Evolutionary conservation across 2,329 filamentous ascomycete species (phyloP), one percentile per base, ranked within the genome.

Genomic region (Stagonosporopsis vannaccii): DNA sequence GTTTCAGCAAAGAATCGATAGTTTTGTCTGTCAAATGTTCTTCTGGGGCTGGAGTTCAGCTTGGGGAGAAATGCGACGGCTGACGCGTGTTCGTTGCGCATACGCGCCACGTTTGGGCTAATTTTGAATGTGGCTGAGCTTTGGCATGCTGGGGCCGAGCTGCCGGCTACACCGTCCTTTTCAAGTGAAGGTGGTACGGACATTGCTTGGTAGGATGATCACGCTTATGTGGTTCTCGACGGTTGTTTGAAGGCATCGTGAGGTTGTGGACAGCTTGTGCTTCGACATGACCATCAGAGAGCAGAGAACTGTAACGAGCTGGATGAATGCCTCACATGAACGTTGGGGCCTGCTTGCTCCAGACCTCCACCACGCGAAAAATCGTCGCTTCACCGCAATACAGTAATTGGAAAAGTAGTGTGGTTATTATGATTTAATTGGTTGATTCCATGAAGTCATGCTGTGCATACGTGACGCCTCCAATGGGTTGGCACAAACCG

Each of bases 91-190:
- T 36, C 35, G 30, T 23, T 28, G 36, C 54, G 55, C 48, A 60
- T 58, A 45, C 62, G 60, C 65, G 63, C 62, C 63, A 66, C 67
- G 62, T 63, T 52, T 53, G 9, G 49, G 32, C 65, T 60, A 60
- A 51, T 53, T 42, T 23, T 50, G 50, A 47, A 47, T 11, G 57
- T 60, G 57, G 57, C 57, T 60, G 44, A 50, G 57, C 40, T 13
- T 19, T 32, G 19, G 47, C 37, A 53, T 36, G 30, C 40, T 42
- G 37, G 20, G 25, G 39, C 54, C 54, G 54, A 36, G 40, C 49
- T 32, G 37, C 48, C 48, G 44, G 25, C 22, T 17, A 9, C 25
- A 20, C 19, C 41, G 12, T 23, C 37, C 13, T 25, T 23, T 23
- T 7, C 4, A 23, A 4, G 13, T 15, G 17, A 11, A 8, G 13